Percentiles rank a stretch among this genome's conserved stretches.
These are phyloP conservation scores for Globisporangium ultimum DNA, from an alignment of 352 stramenopile genomes.

Conservation along the genomic window DNA sequence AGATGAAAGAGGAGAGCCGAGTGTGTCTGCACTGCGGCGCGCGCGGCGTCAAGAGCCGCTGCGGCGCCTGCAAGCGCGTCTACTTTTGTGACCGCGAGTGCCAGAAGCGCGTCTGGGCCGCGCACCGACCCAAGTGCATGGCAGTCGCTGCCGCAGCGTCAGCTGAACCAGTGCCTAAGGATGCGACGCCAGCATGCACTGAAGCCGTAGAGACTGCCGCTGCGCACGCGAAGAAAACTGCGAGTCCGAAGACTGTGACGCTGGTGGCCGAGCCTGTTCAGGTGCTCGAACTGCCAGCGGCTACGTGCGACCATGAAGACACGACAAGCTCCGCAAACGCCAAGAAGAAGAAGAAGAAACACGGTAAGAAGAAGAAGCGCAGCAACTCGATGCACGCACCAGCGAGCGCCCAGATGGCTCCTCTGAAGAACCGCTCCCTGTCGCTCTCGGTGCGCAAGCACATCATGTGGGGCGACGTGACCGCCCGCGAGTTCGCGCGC, in stretches of 20 bases:
- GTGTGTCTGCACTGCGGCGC: conserved; percentile 45
- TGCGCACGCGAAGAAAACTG: conserved; percentile 10
- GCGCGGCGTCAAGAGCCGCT: conserved; percentile 57
- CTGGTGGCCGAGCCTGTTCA: conserved; percentile 41
- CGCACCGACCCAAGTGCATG: conserved; percentile 49
- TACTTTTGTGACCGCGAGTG: conserved; percentile 81
- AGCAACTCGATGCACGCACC: conserved; percentile 67
- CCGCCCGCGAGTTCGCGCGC: conserved; percentile 67
- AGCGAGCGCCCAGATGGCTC: conserved; percentile 16
- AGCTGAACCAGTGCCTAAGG: not conserved
- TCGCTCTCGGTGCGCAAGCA: conserved; percentile 66
- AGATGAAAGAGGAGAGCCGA: conserved; percentile 1
- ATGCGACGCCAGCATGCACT: not conserved
- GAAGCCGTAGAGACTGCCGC: not conserved
- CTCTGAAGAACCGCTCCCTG: conserved; percentile 53
- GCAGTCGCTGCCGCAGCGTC: conserved; percentile 11
- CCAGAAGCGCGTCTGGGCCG: conserved; percentile 57
- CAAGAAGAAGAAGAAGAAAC: conserved; percentile 75
- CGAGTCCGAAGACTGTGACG: conserved; percentile 35
- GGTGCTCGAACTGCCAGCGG: conserved; percentile 29
- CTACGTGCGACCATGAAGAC: conserved; percentile 8
- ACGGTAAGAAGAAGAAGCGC: conserved; percentile 65
- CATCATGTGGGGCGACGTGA: conserved; percentile 74
- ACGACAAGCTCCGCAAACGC: not conserved
- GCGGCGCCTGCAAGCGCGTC: conserved; percentile 60